A percentile compares a stretch with the other conserved stretches of the same genome.
These are phyloP conservation scores for Przewalskia tangutica DNA, from an alignment of 257 asterid genomes.

Conservation along the genomic window DNA sequence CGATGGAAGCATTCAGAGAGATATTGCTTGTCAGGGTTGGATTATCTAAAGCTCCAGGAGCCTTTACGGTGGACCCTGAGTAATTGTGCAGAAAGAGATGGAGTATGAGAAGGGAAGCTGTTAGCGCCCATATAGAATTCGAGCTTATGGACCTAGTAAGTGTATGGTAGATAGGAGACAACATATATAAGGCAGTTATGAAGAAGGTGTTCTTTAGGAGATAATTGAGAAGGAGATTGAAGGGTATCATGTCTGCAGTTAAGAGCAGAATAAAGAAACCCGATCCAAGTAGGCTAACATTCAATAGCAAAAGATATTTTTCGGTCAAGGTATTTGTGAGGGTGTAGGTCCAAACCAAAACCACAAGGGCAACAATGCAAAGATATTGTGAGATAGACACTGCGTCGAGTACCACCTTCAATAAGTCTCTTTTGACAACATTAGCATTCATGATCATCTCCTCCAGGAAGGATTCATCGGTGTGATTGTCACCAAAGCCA, in stretches of 20 bases:
- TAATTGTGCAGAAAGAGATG: conserved; percentile 38
- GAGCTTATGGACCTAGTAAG: conserved; percentile 83
- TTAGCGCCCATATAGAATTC: conserved; percentile 85
- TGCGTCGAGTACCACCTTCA: conserved; percentile 78
- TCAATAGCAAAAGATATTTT: conserved; percentile 49
- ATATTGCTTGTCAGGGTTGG: conserved; percentile 38
- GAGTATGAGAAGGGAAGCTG: conserved; percentile 48
- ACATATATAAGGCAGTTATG: conserved; percentile 52
- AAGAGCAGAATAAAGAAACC: conserved; percentile 59
- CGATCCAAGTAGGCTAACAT: conserved; percentile 48
- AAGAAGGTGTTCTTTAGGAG: conserved; percentile 60
- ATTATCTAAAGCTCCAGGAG: conserved; percentile 54
- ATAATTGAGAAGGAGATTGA: conserved; percentile 40
- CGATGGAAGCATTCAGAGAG: conserved; percentile 63
- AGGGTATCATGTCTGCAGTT: conserved; percentile 60
- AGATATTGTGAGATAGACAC: conserved; percentile 82
- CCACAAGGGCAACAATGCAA: conserved; percentile 76
- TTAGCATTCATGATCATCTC: conserved; percentile 97
- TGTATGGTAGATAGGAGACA: conserved; percentile 80
- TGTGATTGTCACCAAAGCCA: conserved; percentile 82
- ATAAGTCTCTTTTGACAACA: conserved; percentile 74
- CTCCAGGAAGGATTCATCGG: conserved; percentile 78
- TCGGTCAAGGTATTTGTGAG: conserved; percentile 49
- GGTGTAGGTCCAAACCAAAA: conserved; percentile 79
- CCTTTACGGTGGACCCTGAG: conserved; percentile 36